Evolutionary conservation across 108 stramenopile species (phyloP).

Genomic region (Cylindrotheca closterium): DNA sequence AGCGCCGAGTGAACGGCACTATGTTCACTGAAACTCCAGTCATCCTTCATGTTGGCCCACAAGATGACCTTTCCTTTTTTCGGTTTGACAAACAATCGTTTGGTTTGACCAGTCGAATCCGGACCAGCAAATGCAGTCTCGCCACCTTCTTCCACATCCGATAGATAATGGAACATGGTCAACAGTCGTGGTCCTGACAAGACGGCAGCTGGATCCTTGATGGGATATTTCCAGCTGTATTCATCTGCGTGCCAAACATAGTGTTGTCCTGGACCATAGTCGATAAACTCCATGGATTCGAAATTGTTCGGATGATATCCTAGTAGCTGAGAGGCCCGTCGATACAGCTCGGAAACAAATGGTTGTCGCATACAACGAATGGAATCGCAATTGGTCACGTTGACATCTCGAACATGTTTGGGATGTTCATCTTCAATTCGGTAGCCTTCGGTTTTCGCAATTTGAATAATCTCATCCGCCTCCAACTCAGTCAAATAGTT

Average conservation of each 20-base stretch:
- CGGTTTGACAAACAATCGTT: constrained; percentile 57
- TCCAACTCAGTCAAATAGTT: not conserved
- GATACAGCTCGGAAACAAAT: not conserved
- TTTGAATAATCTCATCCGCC: not conserved
- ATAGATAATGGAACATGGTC: constrained; percentile 76
- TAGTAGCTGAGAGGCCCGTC: not conserved
- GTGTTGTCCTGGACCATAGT: constrained; percentile 6
- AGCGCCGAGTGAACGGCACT: not conserved
- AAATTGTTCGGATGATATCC: not conserved
- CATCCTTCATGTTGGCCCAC: constrained; percentile 60
- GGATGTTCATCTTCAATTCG: not conserved
- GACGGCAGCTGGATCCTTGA: not conserved
- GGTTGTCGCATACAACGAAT: not conserved
- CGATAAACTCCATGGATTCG: not conserved
- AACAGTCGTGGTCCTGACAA: constrained; percentile 58
- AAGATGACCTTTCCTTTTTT: constrained; percentile 70
- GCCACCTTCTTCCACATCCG: constrained; percentile 75
- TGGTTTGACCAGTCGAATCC: constrained; percentile 24
- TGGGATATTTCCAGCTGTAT: not conserved
- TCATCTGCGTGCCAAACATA: constrained; percentile 1
- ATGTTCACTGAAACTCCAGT: not conserved
- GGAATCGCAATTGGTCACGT: constrained; percentile 1
- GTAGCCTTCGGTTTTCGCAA: not conserved
- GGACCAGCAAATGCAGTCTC: constrained; percentile 16
- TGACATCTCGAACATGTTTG: not conserved